phyloP scores from a whole-genome alignment of 1,284 basidiomycete species.

The Puccinia novopanici region DNA sequence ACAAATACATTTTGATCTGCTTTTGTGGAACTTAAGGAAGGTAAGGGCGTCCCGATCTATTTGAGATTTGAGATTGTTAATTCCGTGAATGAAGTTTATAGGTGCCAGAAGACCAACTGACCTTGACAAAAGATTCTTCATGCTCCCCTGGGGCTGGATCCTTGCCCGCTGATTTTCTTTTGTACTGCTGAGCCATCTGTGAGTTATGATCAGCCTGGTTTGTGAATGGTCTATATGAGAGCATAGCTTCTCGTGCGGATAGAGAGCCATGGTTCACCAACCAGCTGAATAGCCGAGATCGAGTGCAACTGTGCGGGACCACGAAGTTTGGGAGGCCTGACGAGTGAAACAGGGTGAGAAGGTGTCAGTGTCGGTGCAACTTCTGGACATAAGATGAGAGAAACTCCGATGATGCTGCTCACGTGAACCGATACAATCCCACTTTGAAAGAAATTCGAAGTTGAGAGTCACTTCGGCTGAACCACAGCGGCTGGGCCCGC shows the following conservation, averaged over 20 bases:
- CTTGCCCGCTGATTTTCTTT: not conserved
- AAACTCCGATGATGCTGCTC: no score
- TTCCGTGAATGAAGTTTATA: not conserved
- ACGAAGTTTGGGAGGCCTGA: not conserved
- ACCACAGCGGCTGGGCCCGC: no score
- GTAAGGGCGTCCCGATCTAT: slow-evolving; percentile 86
- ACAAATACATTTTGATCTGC: slow-evolving; percentile 90
- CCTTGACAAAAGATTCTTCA: slow-evolving; percentile 47
- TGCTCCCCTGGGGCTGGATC: not conserved
- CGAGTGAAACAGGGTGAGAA: no score
- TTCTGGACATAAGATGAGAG: no score
- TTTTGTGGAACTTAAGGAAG: slow-evolving; percentile 76
- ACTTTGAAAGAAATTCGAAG: no score
- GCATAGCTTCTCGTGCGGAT: not conserved
- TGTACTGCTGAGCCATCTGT: slow-evolving; percentile 22
- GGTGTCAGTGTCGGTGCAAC: no score
- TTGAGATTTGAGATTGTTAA: slow-evolving; percentile 20
- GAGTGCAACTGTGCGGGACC: not conserved
- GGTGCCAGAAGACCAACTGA: slow-evolving; percentile 24
- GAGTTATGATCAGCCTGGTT: not conserved
- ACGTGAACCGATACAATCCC: no score
- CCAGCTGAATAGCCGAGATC: slow-evolving; percentile 5
- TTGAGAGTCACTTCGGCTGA: no score
- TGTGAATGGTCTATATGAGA: not conserved
- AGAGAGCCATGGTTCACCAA: slow-evolving; percentile 11